Percentiles rank a stretch among this genome's conserved stretches.
Evolutionary conservation across 352 stramenopile species (phyloP).

Genomic region (Phytophthora brassicae): DNA sequence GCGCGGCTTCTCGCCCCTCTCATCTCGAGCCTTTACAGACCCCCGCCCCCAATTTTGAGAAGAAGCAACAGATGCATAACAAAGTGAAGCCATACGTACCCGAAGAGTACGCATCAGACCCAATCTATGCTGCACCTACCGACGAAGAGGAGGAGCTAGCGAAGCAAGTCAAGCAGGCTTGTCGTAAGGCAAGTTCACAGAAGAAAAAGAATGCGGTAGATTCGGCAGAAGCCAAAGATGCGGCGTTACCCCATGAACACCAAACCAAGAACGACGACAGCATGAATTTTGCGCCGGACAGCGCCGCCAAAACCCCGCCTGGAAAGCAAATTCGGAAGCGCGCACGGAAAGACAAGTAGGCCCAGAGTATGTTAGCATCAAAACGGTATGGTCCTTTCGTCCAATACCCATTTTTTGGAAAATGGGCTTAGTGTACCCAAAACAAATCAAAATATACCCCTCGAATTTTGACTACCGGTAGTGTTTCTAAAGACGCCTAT

Average conservation of each 20-base stretch:
- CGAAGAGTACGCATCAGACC: neutral
- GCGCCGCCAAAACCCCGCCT: neutral
- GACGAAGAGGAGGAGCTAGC: too few species aligned
- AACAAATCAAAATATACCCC: neutral
- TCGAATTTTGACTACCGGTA: neutral
- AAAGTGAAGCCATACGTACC: conserved; percentile 2
- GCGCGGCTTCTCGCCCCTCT: neutral
- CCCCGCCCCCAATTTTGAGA: conserved; percentile 10
- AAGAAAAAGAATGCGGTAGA: too few species aligned
- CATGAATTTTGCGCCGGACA: neutral
- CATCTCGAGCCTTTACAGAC: neutral
- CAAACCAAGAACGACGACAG: neutral
- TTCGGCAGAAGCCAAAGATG: neutral
- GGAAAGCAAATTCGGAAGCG: neutral
- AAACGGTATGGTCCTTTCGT: neutral
- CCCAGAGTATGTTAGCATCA: neutral
- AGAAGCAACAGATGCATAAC: neutral
- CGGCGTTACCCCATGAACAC: neutral
- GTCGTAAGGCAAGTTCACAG: too few species aligned
- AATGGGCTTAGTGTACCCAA: neutral
- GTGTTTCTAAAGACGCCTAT: neutral
- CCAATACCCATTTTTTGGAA: neutral
- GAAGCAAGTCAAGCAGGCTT: too few species aligned
- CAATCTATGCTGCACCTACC: conserved; percentile 7
- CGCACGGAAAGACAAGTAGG: too few species aligned